These are phyloP conservation scores for Conticribra weissflogii DNA, from an alignment of 108 stramenopile species.

Conservation along the genomic window DNA sequence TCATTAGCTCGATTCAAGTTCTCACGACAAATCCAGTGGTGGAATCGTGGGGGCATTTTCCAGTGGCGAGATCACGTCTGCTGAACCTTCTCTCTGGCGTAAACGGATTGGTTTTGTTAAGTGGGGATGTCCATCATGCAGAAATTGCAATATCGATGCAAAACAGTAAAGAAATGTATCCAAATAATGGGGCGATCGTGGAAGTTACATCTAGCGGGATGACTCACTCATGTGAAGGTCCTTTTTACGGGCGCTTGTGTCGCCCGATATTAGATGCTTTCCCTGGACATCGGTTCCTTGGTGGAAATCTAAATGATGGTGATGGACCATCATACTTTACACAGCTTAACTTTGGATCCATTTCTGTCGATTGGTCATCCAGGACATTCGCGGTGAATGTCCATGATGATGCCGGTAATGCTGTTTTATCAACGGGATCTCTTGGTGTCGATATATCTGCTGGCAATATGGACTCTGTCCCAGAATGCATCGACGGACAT, in stretches of 20 bases:
- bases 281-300: slow-evolving; percentile 37
- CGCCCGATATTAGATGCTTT: slow-evolving; percentile 63
- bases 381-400: slow-evolving; percentile 35
- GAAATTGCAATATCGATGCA: slow-evolving; percentile 61
- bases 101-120: slow-evolving; percentile 42
- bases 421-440: slow-evolving; percentile 32
- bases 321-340: slow-evolving; percentile 46
- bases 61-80: slow-evolving; percentile 62
- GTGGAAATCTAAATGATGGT: slow-evolving; percentile 25
- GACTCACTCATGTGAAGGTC: slow-evolving; percentile 77
- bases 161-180: neutral
- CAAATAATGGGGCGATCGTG: slow-evolving; percentile 43
- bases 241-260: slow-evolving; percentile 73
- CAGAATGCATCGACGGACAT: slow-evolving; percentile 50
- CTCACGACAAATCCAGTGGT: slow-evolving; percentile 85
- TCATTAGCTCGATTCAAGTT: slow-evolving; percentile 84
- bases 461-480: slow-evolving; percentile 20
- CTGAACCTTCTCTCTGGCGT: slow-evolving; percentile 52
- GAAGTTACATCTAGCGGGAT: slow-evolving; percentile 91
- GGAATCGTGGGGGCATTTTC: slow-evolving; percentile 92
- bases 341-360: slow-evolving; percentile 70
- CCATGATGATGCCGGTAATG: slow-evolving; percentile 35
- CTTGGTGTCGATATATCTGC: slow-evolving; percentile 25
- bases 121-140: slow-evolving; percentile 91
- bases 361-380: slow-evolving; percentile 60